Base-by-base conservation (phyloP, 1,139 yeast species). In the Yamadazyma dendronema region DNA sequence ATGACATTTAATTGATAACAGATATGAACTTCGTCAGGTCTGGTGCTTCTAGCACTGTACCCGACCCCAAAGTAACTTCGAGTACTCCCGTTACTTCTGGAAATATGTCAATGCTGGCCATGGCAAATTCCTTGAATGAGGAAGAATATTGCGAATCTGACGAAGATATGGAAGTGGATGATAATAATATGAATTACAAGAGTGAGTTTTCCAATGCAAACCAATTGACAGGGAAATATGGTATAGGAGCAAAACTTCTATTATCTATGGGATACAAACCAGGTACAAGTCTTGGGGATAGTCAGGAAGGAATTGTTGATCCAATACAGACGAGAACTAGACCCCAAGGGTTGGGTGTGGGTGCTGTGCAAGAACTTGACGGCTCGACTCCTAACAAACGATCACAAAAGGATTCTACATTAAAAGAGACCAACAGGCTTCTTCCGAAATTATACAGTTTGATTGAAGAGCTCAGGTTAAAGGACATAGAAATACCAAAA, bases 191-290 rank as follows among this genome's bases (percentile, higher is more conserved):
- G 6, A 26, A 12, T 5, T 10, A 28, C 9, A 28, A 21, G 9
- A 16, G 7, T 4, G 22, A 21, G 22, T 11, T 8, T 27, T 14
- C 31, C 16, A 12, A 12, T 12, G 8, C 29, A 7, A 14, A 5
- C 29, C 6, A 7, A 13, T 26, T 26, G n/a, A 36, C 39, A 3
- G 30, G 39, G 2, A 39, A 54, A 38, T 90, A 89, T 52, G 97
- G 98, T 8, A 77, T 88, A 31, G 98, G 97, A 25, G 96, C 96
- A 2, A 65, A 74, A 37, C 65, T 92, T 36, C 59, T 92, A 67
- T 71, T 79, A 52, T 75, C 80, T 48, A 90, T 92, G 97, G 98
- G 98, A 0, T 90, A 88, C 56, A 71, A 72, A 12, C 76, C 76
- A 30, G 98, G 98, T 0, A 68, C 75, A 46, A 97, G 97, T 0